phyloP scores from a whole-genome alignment of 2,329 filamentous ascomycete genomes.

The Paraphoma sp. region DNA sequence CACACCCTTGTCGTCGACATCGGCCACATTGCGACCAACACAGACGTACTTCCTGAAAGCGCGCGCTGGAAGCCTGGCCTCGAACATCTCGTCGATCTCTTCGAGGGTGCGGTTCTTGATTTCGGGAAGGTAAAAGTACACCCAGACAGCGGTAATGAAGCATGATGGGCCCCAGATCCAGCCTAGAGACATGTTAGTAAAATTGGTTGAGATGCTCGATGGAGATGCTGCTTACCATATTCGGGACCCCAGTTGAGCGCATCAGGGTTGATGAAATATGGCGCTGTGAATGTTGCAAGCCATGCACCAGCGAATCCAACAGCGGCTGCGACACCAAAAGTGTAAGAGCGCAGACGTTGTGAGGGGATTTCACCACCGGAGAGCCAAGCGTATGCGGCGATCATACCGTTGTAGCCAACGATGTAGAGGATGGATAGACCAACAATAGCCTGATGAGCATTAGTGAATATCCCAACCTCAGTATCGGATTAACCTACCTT shows the following conservation, averaged over 20 bases:
- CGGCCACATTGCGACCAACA: constrained; percentile 21
- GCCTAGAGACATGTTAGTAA: constrained; percentile 15
- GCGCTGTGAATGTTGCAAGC: constrained; percentile 63
- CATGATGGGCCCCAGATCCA: constrained; percentile 44
- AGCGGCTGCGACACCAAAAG: constrained; percentile 61
- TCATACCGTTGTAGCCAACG: constrained; percentile 61
- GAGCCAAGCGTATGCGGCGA: constrained; percentile 65
- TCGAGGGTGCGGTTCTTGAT: constrained; percentile 50
- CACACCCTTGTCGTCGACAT: constrained; percentile 16
- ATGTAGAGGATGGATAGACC: constrained; percentile 63
- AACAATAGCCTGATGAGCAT: constrained; percentile 51
- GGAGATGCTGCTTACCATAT: constrained; percentile 46
- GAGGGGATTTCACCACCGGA: constrained; percentile 65
- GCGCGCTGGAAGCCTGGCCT: constrained; percentile 34
- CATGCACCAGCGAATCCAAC: constrained; percentile 64
- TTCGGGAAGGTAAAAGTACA: constrained; percentile 41
- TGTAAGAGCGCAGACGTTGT: constrained; percentile 63
- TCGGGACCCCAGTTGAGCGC: constrained; percentile 65
- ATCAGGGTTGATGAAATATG: constrained; percentile 66
- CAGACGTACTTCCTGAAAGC: constrained; percentile 43
- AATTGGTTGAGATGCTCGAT: neutral
- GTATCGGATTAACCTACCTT: constrained; percentile 34
- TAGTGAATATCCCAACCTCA: neutral
- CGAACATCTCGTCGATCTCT: constrained; percentile 45
- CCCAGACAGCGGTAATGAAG: constrained; percentile 48